Conservation (phyloP, 2,329 filamentous ascomycete genomes). For the Ceratocystis cubensis region DNA sequence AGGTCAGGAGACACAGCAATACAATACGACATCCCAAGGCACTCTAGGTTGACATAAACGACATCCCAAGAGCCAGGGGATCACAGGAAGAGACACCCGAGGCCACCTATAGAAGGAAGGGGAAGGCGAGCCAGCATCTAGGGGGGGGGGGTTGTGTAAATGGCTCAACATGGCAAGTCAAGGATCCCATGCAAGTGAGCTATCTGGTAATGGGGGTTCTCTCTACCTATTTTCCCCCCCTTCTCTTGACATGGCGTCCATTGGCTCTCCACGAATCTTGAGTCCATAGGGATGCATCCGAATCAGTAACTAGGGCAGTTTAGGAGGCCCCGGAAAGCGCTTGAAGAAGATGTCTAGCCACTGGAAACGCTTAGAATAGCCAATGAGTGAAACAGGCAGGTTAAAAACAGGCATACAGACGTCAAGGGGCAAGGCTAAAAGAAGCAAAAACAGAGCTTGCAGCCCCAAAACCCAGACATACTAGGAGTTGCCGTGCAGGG, state of each 20-base stretch:
- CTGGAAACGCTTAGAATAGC: neutral
- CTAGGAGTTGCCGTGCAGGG: neutral
- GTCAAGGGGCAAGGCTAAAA: neutral
- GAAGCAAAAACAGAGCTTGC: neutral
- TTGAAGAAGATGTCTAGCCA: neutral
- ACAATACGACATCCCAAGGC: neutral
- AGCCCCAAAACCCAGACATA: neutral
- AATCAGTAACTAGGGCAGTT: neutral
- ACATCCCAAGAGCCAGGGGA: neutral
- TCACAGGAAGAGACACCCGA: neutral
- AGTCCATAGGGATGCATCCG: neutral
- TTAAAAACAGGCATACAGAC: neutral
- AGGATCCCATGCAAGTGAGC: neutral
- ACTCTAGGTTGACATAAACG: neutral
- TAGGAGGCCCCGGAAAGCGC: neutral
- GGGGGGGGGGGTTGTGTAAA: neutral
- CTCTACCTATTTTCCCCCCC: neutral
- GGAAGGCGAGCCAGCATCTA: neutral
- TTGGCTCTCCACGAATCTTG: neutral
- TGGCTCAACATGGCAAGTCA: conserved; percentile 1
- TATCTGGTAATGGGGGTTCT: neutral
- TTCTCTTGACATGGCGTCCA: neutral
- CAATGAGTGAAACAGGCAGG: neutral
- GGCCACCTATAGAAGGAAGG: neutral
- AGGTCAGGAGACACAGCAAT: neutral